Evolutionary conservation across 140 eudicot species (phyloP).

Genomic region (Anethum foeniculum): DNA sequence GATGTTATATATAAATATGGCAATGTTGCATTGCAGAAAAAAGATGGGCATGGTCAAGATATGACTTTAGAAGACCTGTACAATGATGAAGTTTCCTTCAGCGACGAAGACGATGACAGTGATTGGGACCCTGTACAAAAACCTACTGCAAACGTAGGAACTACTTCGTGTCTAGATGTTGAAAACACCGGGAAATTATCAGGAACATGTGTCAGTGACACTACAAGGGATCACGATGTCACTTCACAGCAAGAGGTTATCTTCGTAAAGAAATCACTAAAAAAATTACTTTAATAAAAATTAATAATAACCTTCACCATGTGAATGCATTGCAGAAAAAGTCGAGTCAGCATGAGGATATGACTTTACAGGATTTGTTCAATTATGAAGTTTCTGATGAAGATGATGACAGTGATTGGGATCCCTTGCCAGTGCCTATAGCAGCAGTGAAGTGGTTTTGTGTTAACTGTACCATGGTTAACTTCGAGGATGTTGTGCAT

Average conservation of each 20-base stretch:
- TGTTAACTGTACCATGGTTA: constrained; percentile 80
- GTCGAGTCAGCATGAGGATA: not conserved
- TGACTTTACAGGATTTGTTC: constrained; percentile 7
- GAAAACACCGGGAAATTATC: not conserved
- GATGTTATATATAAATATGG: not conserved
- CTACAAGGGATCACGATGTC: not conserved
- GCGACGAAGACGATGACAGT: constrained; percentile 7
- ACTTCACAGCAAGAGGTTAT: not conserved
- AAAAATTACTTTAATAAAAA: not conserved
- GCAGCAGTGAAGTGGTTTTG: constrained; percentile 69
- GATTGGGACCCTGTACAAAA: constrained; percentile 10
- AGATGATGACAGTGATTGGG: constrained; percentile 11
- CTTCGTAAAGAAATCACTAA: not conserved
- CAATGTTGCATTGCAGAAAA: constrained; percentile 1
- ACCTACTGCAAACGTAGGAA: constrained; percentile 18
- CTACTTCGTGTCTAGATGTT: not conserved
- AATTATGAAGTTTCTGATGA: not conserved
- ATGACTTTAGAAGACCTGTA: constrained; percentile 10
- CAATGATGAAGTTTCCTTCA: not conserved
- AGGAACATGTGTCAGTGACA: not conserved
- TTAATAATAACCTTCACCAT: not conserved
- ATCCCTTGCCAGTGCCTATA: constrained; percentile 4
- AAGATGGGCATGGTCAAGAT: not conserved
- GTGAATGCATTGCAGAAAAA: constrained; percentile 7
- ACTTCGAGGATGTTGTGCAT: constrained; percentile 41